Percentiles rank a stretch among this genome's conserved stretches.
phyloP scores from a whole-genome alignment of 2,329 filamentous ascomycete genomes.

The Westerdykella sp. region DNA sequence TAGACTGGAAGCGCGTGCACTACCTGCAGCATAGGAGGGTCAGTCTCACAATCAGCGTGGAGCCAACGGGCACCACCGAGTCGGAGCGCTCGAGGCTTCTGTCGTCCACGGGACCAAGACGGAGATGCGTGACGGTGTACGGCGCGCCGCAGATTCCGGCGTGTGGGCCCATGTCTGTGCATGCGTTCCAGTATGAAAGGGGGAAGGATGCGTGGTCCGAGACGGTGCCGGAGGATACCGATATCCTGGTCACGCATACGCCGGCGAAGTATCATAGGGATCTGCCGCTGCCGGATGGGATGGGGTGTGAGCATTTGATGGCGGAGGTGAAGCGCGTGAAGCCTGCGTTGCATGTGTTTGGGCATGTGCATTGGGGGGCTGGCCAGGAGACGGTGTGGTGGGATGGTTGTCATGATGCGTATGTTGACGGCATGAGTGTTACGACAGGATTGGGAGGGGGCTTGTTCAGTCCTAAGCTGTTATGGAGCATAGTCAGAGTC shows the following conservation, averaged over 20 bases:
- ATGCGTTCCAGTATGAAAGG: constrained; percentile 71
- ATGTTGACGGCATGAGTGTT: constrained; percentile 57
- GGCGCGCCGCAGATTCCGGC: constrained; percentile 75
- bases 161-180: constrained; percentile 59
- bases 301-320: constrained; percentile 67
- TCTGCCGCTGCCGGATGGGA: constrained; percentile 51
- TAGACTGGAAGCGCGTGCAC: constrained; percentile 62
- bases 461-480: constrained; percentile 37
- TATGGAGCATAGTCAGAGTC: constrained; percentile 49
- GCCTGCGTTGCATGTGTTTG: constrained; percentile 74
- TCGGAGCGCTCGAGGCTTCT: constrained; percentile 1
- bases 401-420: constrained; percentile 65
- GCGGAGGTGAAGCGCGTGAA: constrained; percentile 67
- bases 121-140: constrained; percentile 49
- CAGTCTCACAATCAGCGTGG: constrained; percentile 48
- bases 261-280: constrained; percentile 69
- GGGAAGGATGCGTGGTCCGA: constrained; percentile 64
- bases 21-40: constrained; percentile 69
- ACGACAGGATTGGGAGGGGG: constrained; percentile 35
- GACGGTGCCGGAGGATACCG: constrained; percentile 63
- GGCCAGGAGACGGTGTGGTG: constrained; percentile 66
- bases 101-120: not conserved
- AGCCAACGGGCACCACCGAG: constrained; percentile 1
- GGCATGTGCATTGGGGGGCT: constrained; percentile 73
- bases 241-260: constrained; percentile 75